Evolutionary conservation across 2,329 filamentous ascomycete species (phyloP), one percentile per base, ranked within the genome.

Genomic region (Xylaria arbuscula): DNA sequence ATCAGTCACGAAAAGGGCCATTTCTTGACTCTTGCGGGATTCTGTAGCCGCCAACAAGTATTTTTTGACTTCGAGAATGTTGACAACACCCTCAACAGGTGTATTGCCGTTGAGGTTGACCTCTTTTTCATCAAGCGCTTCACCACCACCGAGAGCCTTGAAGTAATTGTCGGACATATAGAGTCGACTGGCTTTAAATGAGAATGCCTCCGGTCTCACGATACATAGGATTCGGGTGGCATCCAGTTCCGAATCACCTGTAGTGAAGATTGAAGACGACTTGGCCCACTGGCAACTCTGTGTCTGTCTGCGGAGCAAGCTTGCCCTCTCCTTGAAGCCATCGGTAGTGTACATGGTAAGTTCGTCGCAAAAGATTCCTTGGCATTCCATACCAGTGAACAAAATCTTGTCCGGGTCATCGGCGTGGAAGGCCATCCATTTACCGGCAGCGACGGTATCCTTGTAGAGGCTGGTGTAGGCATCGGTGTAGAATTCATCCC

Each of bases 251-350:
- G 86, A 81, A 62, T 90, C 81, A 68, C 91, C 91, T 11, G 90
- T 90, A 40, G 88, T 88, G 78, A 99, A 98, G 50, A 89, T 81
- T 5, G 88, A 85, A 13, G 92, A 89, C 15, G 89, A 88, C 77
- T 93, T 93, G 60, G 96, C 95, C 93, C 95, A 99, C 79, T 91
- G 89, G 79, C 96, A 99, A 69, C 92, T 90, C 57, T 88, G 85
- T 1, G 92, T 92, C 72, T 90, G 87, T 50, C 87, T 84, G 61
- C 91, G 87, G 67, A 98, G 85, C 6, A 85, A 80, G 72, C 92
- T 86, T 60, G 89, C 87, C 51, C 86, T 81, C 5, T 86, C 87
- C 72, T 91, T 85, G 83, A 99, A 99, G 72, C 93, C 93, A 80
- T 98, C 91, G 15, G 86, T 90, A 2, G 96, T 98, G 79, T 97